phyloP scores from a whole-genome alignment of 345 rosid species.

The Conringia planisiliqua region DNA sequence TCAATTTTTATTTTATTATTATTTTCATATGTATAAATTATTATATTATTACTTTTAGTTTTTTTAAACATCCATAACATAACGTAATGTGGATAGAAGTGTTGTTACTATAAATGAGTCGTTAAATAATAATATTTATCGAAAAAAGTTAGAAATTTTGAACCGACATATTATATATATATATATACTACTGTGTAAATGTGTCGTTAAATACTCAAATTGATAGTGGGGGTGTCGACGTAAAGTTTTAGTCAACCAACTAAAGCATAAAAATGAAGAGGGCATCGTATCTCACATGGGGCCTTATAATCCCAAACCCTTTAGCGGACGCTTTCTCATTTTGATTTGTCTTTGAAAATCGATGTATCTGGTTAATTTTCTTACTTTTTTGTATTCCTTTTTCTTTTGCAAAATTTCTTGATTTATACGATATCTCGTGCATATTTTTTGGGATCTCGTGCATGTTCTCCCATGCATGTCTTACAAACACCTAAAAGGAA shows the following conservation, averaged over 20 bases:
- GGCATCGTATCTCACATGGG: slow-evolving; percentile 14
- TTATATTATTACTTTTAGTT: too few relatives aligned
- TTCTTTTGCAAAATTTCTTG: not conserved
- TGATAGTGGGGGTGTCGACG: slow-evolving; percentile 2
- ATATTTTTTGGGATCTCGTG: not conserved
- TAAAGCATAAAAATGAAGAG: not conserved
- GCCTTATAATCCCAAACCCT: not conserved
- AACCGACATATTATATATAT: not conserved
- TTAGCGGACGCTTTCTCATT: too few relatives aligned
- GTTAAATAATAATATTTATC: too few relatives aligned
- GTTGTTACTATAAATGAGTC: too few relatives aligned
- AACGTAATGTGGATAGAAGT: too few relatives aligned
- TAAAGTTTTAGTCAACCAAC: slow-evolving; percentile 7
- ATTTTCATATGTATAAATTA: too few relatives aligned
- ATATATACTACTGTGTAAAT: not conserved
- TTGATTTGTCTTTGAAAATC: not conserved
- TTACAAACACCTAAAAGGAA: not conserved
- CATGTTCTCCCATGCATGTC: not conserved
- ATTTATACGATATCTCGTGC: not conserved
- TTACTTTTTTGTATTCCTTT: not conserved
- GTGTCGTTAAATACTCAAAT: not conserved
- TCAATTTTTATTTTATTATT: too few relatives aligned
- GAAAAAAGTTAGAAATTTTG: not conserved
- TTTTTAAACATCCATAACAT: too few relatives aligned
- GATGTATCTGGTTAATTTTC: slow-evolving; percentile 3